Percentiles rank a stretch among this genome's conserved stretches.
Conservation (phyloP, 495 filamentous ascomycete species). For the Haplographium delicatum region DNA sequence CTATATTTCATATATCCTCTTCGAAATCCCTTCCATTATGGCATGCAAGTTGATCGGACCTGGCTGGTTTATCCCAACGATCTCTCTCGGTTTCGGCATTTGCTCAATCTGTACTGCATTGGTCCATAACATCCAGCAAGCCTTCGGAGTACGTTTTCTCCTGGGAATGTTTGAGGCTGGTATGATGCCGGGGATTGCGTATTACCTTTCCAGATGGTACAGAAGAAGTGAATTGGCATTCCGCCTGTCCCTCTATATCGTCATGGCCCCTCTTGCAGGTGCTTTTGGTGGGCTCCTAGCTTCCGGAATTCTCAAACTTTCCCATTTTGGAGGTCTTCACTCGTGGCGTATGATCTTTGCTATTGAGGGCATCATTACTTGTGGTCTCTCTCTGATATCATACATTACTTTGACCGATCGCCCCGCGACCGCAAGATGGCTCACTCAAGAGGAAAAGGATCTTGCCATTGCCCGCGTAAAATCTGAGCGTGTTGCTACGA, state of each 20-base stretch:
- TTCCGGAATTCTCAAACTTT: slow-evolving; percentile 51
- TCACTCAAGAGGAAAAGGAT: slow-evolving; percentile 50
- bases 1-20: slow-evolving; percentile 67
- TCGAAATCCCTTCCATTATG: slow-evolving; percentile 63
- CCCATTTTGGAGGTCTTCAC: slow-evolving; percentile 40
- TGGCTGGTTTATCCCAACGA: slow-evolving; percentile 59
- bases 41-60: slow-evolving; percentile 58
- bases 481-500: slow-evolving; percentile 60
- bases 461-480: slow-evolving; percentile 49
- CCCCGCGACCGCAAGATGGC: slow-evolving; percentile 53
- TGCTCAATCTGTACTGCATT: slow-evolving; percentile 37
- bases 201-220: slow-evolving; percentile 70
- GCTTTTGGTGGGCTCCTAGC: slow-evolving; percentile 68
- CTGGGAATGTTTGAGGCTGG: slow-evolving; percentile 66
- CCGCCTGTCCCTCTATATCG: slow-evolving; percentile 68
- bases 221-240: slow-evolving; percentile 61
- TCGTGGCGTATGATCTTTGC: slow-evolving; percentile 65
- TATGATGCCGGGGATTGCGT: slow-evolving; percentile 68
- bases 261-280: slow-evolving; percentile 63
- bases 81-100: slow-evolving; percentile 42
- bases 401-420: slow-evolving; percentile 56
- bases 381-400: slow-evolving; percentile 44
- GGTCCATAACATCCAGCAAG: slow-evolving; percentile 32
- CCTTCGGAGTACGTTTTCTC: slow-evolving; percentile 43
- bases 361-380: slow-evolving; percentile 60